A percentile compares a stretch with the other conserved stretches of the same genome.
Conservation (phyloP, 345 rosid genomes). For the Chamaenerion angustifolium region DNA sequence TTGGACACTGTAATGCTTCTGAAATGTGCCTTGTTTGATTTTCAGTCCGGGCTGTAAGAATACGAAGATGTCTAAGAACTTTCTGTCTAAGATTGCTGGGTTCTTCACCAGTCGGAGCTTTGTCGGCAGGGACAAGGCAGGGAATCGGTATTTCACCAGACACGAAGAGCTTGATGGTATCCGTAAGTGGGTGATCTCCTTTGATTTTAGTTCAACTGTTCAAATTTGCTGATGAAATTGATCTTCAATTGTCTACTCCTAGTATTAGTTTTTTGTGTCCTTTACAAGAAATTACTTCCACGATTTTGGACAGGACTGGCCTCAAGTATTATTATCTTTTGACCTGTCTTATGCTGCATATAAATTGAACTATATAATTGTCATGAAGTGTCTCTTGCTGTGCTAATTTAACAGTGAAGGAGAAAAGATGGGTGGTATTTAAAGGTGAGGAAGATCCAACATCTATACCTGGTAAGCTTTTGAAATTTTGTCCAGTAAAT, state of each 20-base stretch:
- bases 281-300: too few species aligned
- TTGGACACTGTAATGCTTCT: too few species aligned
- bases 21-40: neutral
- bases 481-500: neutral
- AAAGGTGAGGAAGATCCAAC: slow-evolving; percentile 86
- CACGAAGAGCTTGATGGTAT: slow-evolving; percentile 72
- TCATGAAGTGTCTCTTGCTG: neutral
- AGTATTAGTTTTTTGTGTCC: too few species aligned
- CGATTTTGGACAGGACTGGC: too few species aligned
- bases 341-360: neutral
- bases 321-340: neutral
- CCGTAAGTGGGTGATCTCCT: slow-evolving; percentile 31
- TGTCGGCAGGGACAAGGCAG: slow-evolving; percentile 56
- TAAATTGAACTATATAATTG: neutral
- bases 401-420: slow-evolving; percentile 51
- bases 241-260: too few species aligned
- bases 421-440: slow-evolving; percentile 87
- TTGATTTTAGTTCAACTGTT: neutral
- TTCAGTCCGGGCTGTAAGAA: neutral
- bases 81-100: slow-evolving; percentile 55
- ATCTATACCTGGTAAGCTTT: slow-evolving; percentile 53
- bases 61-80: slow-evolving; percentile 37
- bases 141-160: slow-evolving; percentile 72
- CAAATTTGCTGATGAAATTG: neutral
- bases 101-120: slow-evolving; percentile 36